Evolutionary conservation across 768 basidiomycete genomes (phyloP).

Genomic region (Naganishia vaughanmartiniae): DNA sequence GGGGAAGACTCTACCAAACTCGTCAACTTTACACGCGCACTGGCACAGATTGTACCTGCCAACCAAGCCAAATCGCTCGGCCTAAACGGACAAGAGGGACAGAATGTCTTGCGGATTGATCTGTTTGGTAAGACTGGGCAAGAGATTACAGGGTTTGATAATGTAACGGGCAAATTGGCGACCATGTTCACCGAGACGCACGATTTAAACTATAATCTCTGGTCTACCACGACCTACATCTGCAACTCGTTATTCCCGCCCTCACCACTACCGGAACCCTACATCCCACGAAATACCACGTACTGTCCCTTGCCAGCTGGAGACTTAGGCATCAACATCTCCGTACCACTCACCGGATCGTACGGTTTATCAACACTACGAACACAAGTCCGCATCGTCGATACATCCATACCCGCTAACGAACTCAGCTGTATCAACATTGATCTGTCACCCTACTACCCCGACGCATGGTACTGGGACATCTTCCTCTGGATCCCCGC

Average conservation of each 20-base stretch:
- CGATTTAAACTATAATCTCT: constrained; percentile 73
- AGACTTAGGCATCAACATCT: constrained; percentile 72
- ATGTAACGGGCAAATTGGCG: constrained; percentile 67
- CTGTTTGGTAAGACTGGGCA: constrained; percentile 66
- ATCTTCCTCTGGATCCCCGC: constrained; percentile 60
- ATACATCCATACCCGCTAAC: constrained; percentile 65
- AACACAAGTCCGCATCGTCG: constrained; percentile 82
- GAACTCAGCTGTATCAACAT: constrained; percentile 82
- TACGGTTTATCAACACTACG: constrained; percentile 78
- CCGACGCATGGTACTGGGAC: constrained; percentile 54
- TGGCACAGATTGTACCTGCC: constrained; percentile 43
- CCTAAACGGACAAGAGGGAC: constrained; percentile 37
- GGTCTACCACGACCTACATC: constrained; percentile 68
- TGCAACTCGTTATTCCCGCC: constrained; percentile 77
- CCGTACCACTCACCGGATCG: constrained; percentile 62
- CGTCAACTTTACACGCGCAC: constrained; percentile 63
- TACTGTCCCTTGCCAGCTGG: constrained; percentile 81
- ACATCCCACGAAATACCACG: constrained; percentile 47
- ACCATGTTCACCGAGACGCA: constrained; percentile 82
- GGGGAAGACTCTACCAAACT: constrained; percentile 27
- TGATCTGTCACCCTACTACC: constrained; percentile 64
- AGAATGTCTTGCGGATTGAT: constrained; percentile 44
- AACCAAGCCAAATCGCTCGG: constrained; percentile 36
- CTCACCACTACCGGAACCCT: constrained; percentile 61
- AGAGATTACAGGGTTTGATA: constrained; percentile 62